phyloP scores from a whole-genome alignment of 1,284 basidiomycete genomes.

The Schizophyllum commune region DNA sequence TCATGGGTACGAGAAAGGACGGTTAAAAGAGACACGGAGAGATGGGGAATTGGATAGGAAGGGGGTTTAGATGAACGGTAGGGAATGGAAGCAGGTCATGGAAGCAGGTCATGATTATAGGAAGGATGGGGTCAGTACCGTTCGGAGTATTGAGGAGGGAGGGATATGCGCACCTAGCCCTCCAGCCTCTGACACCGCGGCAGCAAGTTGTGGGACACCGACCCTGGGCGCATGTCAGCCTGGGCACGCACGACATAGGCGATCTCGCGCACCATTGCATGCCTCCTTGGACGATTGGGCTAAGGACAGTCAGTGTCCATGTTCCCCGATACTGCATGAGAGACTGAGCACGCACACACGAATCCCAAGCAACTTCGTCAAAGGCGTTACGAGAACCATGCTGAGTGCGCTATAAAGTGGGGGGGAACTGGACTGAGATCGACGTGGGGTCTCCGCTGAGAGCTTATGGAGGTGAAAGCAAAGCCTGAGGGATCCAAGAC shows the following conservation, averaged over 20 bases:
- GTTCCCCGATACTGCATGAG: background rate
- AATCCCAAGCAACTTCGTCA: conserved; percentile 49
- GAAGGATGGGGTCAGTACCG: background rate
- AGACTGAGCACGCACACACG: conserved; percentile 35
- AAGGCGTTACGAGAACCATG: conserved; percentile 37
- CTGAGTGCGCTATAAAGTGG: conserved; percentile 5
- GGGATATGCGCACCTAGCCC: conserved; percentile 61
- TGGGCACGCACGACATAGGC: background rate
- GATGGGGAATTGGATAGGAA: no score
- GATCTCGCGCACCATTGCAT: conserved; percentile 61
- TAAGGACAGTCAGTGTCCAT: conserved; percentile 17
- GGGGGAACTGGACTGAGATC: background rate
- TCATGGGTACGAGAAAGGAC: conserved; percentile 1
- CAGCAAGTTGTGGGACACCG: conserved; percentile 63
- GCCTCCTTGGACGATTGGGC: conserved; percentile 73
- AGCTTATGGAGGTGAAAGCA: no score
- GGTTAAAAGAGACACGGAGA: no score
- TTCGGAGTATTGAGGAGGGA: background rate
- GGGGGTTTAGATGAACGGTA: no score
- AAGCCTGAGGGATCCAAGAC: no score
- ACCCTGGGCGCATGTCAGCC: conserved; percentile 42
- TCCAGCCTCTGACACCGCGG: conserved; percentile 83
- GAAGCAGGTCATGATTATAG: background rate
- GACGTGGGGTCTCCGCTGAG: no score
- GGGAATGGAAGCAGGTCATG: background rate